These are phyloP conservation scores for Calophaca sinica DNA, from an alignment of 306 rosid species.

Conservation along the genomic window DNA sequence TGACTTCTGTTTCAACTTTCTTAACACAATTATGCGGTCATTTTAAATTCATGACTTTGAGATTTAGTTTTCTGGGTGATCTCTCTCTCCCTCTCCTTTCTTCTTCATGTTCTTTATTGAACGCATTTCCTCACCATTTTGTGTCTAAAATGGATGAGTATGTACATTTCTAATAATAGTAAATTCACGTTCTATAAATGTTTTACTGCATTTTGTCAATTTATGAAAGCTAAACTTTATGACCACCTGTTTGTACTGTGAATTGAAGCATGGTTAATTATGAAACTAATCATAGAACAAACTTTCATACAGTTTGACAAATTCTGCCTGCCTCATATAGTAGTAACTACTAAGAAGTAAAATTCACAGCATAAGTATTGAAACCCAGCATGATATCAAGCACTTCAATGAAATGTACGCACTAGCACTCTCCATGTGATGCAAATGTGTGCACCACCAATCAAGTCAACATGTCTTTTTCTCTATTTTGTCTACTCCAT, in stretches of 20 bases:
- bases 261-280: constrained; percentile 10
- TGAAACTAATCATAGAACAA: constrained; percentile 26
- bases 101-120: background rate
- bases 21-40: background rate
- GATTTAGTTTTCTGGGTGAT: background rate
- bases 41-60: constrained; percentile 3
- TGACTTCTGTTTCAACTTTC: constrained; percentile 6
- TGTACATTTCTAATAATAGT: background rate
- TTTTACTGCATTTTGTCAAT: constrained; percentile 23
- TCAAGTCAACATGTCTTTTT: constrained; percentile 9
- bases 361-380: constrained; percentile 2
- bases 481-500: background rate
- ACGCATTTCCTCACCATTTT: background rate
- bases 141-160: background rate
- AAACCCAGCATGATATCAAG: background rate
- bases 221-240: constrained; percentile 12
- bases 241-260: constrained; percentile 10
- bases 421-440: no score
- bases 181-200: constrained; percentile 8
- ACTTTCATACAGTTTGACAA: constrained; percentile 6
- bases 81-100: background rate
- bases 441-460: background rate
- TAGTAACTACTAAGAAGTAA: constrained; percentile 25
- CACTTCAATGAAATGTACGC: no score
- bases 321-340: background rate